Percentiles rank a stretch among this genome's conserved stretches.
These are phyloP conservation scores for Hymenoscyphus fraxineus DNA, from an alignment of 2,329 filamentous ascomycete species.

Conservation along the genomic window DNA sequence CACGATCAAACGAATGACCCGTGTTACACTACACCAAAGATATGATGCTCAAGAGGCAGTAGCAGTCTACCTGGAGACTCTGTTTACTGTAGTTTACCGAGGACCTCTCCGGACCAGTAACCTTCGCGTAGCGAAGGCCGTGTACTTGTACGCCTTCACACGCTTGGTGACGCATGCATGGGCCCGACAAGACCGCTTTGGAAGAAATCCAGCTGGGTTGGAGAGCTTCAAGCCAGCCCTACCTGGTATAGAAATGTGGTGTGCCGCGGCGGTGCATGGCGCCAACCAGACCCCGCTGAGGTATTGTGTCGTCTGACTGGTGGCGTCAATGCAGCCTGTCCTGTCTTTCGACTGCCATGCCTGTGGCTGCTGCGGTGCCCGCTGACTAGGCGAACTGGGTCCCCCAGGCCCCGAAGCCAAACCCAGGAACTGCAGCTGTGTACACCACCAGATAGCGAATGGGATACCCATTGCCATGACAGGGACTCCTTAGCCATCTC, in stretches of 20 bases:
- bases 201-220: not conserved
- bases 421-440: not conserved
- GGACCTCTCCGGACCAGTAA: not conserved
- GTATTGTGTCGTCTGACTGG: constrained; percentile 7
- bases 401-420: not conserved
- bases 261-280: constrained; percentile 1
- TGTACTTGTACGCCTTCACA: not conserved
- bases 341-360: not conserved
- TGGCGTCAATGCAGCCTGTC: constrained; percentile 2
- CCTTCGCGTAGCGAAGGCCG: not conserved
- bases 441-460: not conserved
- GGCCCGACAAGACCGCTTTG: not conserved
- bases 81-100: too few species aligned
- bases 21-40: constrained; percentile 5
- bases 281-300: constrained; percentile 3
- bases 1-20: not conserved
- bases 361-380: not conserved
- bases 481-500: not conserved
- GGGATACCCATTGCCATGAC: not conserved
- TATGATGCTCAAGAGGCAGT: not conserved
- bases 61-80: too few species aligned
- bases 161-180: constrained; percentile 2
- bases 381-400: not conserved
- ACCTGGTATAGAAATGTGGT: constrained; percentile 9
- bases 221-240: constrained; percentile 8